Conservation (phyloP, 2,329 filamentous ascomycete species). For the Stachybotrys chartarum region DNA sequence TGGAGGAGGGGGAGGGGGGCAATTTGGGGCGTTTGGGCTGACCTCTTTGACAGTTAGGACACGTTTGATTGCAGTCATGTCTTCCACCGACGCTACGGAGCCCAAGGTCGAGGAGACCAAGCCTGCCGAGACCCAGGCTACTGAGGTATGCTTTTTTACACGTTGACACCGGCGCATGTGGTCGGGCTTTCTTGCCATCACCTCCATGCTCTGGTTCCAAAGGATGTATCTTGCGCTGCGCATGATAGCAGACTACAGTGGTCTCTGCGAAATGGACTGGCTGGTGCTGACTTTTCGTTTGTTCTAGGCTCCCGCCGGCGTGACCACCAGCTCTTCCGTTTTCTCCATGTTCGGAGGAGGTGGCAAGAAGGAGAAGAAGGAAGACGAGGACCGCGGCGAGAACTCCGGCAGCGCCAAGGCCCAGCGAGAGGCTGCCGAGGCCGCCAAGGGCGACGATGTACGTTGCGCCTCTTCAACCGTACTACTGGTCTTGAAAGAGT, state of each 20-base stretch:
- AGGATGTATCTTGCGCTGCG: too few relatives aligned
- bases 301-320: not conserved
- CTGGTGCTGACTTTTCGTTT: not conserved
- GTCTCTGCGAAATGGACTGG: not conserved
- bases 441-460: slow-evolving; percentile 53
- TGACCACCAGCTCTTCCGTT: slow-evolving; percentile 53
- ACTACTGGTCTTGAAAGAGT: slow-evolving; percentile 5
- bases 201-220: too few relatives aligned
- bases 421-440: slow-evolving; percentile 56
- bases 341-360: slow-evolving; percentile 99
- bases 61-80: slow-evolving; percentile 31
- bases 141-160: slow-evolving; percentile 6
- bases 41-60: slow-evolving; percentile 7
- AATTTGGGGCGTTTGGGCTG: slow-evolving; percentile 7
- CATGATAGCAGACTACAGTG: too few relatives aligned
- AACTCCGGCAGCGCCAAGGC: slow-evolving; percentile 81
- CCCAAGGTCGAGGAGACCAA: slow-evolving; percentile 47
- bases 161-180: too few relatives aligned
- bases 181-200: too few relatives aligned
- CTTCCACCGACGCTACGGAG: slow-evolving; percentile 42
- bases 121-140: slow-evolving; percentile 30
- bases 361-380: slow-evolving; percentile 94
- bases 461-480: slow-evolving; percentile 6
- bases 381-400: slow-evolving; percentile 71
- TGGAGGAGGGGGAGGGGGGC: not conserved